phyloP scores from a whole-genome alignment of 2,329 filamentous ascomycete species.

The Daldinia sp. region DNA sequence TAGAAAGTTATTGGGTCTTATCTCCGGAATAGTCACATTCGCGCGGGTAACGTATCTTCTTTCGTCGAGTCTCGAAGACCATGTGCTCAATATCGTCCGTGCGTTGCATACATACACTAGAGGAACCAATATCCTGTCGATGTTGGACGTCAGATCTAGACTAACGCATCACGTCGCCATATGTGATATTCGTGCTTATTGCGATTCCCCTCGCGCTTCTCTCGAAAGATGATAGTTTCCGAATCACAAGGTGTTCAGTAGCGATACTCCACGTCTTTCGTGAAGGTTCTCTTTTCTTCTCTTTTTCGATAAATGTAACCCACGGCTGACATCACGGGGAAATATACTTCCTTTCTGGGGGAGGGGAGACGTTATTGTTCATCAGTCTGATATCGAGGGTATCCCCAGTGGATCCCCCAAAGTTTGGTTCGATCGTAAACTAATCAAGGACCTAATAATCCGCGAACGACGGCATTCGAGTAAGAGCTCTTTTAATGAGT shows the following conservation, averaged over 20 bases:
- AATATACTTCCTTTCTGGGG: neutral
- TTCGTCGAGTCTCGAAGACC: slow-evolving; percentile 4
- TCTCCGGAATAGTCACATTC: neutral
- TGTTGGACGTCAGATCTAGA: slow-evolving; percentile 1
- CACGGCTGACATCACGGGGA: neutral
- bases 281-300: neutral
- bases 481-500: too few relatives aligned
- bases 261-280: neutral
- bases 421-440: neutral
- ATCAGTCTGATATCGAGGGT: neutral
- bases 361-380: neutral
- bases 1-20: slow-evolving; percentile 1
- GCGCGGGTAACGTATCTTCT: slow-evolving; percentile 6
- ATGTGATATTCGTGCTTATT: neutral
- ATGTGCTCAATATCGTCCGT: slow-evolving; percentile 13
- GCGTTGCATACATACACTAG: slow-evolving; percentile 5
- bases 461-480: neutral
- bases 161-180: neutral
- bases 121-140: neutral
- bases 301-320: neutral
- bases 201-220: too few relatives aligned
- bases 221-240: neutral
- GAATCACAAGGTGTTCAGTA: neutral
- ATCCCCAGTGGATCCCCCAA: neutral
- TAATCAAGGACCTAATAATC: neutral